Conservation (phyloP, 129 eudicot genomes). For the Helianthus tuberosus region DNA sequence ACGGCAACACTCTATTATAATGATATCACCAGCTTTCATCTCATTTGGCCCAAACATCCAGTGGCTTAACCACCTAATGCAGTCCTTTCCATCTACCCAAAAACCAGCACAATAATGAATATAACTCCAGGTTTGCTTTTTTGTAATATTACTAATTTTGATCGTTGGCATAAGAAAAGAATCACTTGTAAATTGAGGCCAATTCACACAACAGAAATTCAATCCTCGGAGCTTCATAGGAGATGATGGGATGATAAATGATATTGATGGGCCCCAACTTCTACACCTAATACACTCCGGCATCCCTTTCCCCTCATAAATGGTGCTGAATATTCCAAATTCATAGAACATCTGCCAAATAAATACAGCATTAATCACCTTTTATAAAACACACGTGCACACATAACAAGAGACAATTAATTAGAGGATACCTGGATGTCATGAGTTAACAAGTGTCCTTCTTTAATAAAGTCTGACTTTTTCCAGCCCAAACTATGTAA, state of each 20-base stretch:
- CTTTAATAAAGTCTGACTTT: neutral
- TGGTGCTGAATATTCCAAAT: slow-evolving; percentile 10
- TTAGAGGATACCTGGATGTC: slow-evolving; percentile 1
- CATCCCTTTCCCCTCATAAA: neutral
- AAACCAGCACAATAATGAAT: neutral
- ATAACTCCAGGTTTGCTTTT: slow-evolving; percentile 14
- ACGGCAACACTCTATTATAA: neutral
- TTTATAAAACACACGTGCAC: neutral
- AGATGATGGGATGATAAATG: slow-evolving; percentile 22
- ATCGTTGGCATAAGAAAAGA: neutral
- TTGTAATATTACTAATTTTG: slow-evolving; percentile 1
- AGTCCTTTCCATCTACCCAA: no score
- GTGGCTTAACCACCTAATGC: slow-evolving; percentile 15
- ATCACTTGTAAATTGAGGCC: no score
- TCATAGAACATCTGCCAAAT: slow-evolving; percentile 10
- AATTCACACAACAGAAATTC: neutral
- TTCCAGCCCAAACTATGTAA: slow-evolving; percentile 26
- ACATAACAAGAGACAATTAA: neutral
- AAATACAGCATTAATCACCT: neutral
- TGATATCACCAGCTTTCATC: slow-evolving; percentile 12
- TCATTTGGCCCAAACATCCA: slow-evolving; percentile 18
- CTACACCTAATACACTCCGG: neutral
- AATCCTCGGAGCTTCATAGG: slow-evolving; percentile 9
- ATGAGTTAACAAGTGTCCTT: neutral
- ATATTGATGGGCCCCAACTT: neutral